Base-by-base conservation (phyloP, 331 rosid genomes). In the Dryas integrifolia region DNA sequence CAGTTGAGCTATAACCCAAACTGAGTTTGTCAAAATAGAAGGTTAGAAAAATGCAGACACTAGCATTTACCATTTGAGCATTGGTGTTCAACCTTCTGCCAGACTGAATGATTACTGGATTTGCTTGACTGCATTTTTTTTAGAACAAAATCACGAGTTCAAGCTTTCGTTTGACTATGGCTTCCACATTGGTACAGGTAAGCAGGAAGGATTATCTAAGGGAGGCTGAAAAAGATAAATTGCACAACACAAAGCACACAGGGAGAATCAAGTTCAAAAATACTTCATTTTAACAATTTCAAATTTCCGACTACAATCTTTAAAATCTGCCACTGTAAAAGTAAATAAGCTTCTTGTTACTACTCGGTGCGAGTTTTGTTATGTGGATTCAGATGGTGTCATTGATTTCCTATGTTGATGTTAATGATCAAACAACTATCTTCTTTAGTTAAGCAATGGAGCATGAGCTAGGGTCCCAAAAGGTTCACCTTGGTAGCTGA, bases 141-240 rank as follows among this genome's bases (percentile, higher is more conserved):
- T 39, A 39, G 62, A 62, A 61, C 46, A 10, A 4, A 50, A 50
- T 9, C 14, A 9, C 26, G 40, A 26, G 60, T 63, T 51, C 15
- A n/a, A 0, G 39, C 8, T 3, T 55, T 52, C 26, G 2, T 48
- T 41, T 62, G 30, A 73, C 30, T 73, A 5, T 14, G 59, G n/a
- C 30, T 56, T 76, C 49, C 24, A 55, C 56, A 66, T 35, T 81
- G 57, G 43, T 73, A 38, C 82, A 92, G 94, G 81, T 75, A 56
- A 72, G 75, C 74, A 86, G 79, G 72, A 80, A 67, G 70, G 86
- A 81, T 59, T 59, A 73, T 74, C 71, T 78, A 68, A 66, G 50
- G 76, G 83, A 73, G 75, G 67, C 79, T n/a, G 67, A 69, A 44
- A 81, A 78, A 79, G 83, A 82, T 60, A 61, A 63, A 65, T 79